Base-by-base conservation (phyloP, 495 filamentous ascomycete species). In the Lasiosphaeriaceae sp. region DNA sequence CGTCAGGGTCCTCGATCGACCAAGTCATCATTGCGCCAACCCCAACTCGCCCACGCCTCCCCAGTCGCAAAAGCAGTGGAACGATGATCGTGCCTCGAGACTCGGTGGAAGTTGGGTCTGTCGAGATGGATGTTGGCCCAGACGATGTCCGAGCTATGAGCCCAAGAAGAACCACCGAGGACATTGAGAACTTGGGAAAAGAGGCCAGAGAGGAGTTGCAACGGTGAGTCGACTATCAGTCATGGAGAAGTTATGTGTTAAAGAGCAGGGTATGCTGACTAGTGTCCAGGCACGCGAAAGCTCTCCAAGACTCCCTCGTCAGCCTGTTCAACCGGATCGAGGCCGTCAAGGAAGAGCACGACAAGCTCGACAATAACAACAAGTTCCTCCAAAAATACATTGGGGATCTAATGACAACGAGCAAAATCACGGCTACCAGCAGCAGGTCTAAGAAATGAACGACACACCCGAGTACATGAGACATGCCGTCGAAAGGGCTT, bases 71-170 rank as follows among this genome's bases (percentile, higher is more conserved):
- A 72, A 86, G 85, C 50, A 90, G 86, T 64, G 88, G 87, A 57
- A 90, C 90, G 29, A 88, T 92, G 60, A 86, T 95, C 56, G 84
- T 93, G 17, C 86, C 89, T 17, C 81, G 88, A 52, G 86, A 92
- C 62, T 84, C 85, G 45, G 77, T 79, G 11, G 80, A 83, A 52
- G 83, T 89, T 50, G 85, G 89, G 63, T 78, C 86, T 11, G 71
- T 86, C 57, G 81, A 83, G 45, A 66, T 72, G 21, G 78, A 87
- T 39, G 82, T 87, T 57, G 90, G 90, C 19, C 88, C 88, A 2
- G 86, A 91, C 69, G 94, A 97, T 68, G 92, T 93, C 39, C 78
- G 93, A 55, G 86, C 90, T 43, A 98, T 98, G 94, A 96, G 91
- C 71, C 94, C 94, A 1, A 82, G 93, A 57, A 80, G 92, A 62